Percentiles rank a stretch among this genome's conserved stretches.
phyloP scores from a whole-genome alignment of 176 grass and related monocot species.

The Ananas comosus region DNA sequence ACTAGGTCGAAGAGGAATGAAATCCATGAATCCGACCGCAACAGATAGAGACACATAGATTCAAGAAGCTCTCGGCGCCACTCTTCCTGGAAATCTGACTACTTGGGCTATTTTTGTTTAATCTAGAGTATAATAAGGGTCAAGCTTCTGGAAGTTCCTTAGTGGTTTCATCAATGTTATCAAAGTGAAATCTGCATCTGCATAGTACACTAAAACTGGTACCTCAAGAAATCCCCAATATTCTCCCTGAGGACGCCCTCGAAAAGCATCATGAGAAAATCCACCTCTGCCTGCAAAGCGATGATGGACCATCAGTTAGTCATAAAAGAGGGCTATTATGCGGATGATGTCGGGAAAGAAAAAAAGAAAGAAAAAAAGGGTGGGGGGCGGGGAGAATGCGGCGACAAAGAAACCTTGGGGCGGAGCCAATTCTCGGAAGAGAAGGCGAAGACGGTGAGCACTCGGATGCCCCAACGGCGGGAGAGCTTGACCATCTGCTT shows the following conservation, averaged over 20 bases:
- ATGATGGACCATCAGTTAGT: not conserved
- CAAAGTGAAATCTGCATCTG: not conserved
- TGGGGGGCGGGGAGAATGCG: not conserved
- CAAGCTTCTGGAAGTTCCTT: too few relatives aligned
- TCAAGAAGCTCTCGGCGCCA: too few relatives aligned
- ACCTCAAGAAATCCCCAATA: constrained; percentile 42
- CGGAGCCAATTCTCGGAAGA: constrained; percentile 77
- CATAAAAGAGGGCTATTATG: not conserved
- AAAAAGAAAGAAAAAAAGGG: too few relatives aligned
- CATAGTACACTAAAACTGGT: not conserved
- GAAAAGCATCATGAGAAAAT: constrained; percentile 50
- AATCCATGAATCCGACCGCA: too few relatives aligned
- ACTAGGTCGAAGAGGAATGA: too few relatives aligned
- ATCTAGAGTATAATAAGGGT: too few relatives aligned
- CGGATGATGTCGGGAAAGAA: not conserved
- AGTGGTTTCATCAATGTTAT: not conserved
- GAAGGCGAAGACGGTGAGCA: constrained; percentile 71
- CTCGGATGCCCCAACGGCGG: constrained; percentile 39
- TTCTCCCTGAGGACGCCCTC: constrained; percentile 36
- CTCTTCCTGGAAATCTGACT: too few relatives aligned
- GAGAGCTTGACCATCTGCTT: constrained; percentile 43
- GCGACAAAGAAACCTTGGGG: constrained; percentile 52
- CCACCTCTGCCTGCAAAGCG: constrained; percentile 44
- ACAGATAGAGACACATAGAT: too few relatives aligned
- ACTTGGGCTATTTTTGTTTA: too few relatives aligned